Conservation (phyloP, 2,329 filamentous ascomycete species). For the Cladorrhinum sp. region DNA sequence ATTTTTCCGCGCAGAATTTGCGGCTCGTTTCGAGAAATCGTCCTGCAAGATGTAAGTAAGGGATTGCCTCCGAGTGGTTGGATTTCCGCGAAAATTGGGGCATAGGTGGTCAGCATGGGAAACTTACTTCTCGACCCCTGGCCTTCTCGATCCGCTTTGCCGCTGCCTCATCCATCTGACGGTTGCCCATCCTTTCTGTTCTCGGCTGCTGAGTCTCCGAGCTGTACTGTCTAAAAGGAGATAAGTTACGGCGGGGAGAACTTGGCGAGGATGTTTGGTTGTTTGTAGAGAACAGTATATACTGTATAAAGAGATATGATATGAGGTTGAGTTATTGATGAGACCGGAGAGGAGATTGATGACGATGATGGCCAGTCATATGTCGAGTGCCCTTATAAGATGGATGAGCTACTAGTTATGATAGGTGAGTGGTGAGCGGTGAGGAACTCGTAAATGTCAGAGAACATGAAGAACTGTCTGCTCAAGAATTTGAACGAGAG, state of each 20-base stretch:
- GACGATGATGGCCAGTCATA: too few relatives aligned
- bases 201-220: not conserved
- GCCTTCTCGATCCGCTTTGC: conserved; percentile 42
- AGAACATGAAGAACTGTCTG: not conserved
- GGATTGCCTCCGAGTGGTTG: not conserved
- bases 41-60: conserved; percentile 30
- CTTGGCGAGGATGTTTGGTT: too few relatives aligned
- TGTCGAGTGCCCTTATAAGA: not conserved
- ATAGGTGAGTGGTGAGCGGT: too few relatives aligned
- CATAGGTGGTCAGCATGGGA: not conserved
- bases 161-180: conserved; percentile 43
- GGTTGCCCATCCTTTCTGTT: conserved; percentile 33
- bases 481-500: not conserved
- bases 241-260: too few relatives aligned
- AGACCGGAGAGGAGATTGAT: too few relatives aligned
- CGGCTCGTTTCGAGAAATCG: conserved; percentile 36
- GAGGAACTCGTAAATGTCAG: too few relatives aligned
- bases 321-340: too few relatives aligned
- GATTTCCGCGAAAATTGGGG: not conserved
- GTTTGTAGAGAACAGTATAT: too few relatives aligned
- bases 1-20: conserved; percentile 35
- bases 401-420: not conserved
- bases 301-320: too few relatives aligned
- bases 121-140: conserved; percentile 39
- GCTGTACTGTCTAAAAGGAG: too few relatives aligned